Evolutionary conservation across 352 stramenopile genomes (phyloP), one percentile per base, ranked within the genome.

Genomic region (Globisporangium nagaii): DNA sequence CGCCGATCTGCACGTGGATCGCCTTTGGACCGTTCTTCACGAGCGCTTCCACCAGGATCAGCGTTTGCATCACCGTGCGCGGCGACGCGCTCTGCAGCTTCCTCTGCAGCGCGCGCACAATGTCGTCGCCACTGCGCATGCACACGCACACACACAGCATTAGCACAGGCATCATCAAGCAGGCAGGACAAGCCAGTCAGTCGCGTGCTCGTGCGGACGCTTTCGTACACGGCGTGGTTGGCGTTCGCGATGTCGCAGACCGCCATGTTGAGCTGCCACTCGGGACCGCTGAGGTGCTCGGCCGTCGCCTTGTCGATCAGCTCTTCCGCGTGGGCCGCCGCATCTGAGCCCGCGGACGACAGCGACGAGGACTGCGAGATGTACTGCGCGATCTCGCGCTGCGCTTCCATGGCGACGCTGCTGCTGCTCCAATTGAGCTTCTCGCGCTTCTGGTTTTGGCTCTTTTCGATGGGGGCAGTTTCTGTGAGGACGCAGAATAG

Each of bases 221-320:
- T 9, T 24, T 59, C 73, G 54, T 65, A 84, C 73, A 81, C 45
- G 9, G 63, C 60, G 30, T 60, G 48, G 35, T 82, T 63, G 7
- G 69, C 69, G 59, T 89, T 92, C 13, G 68, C 75, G 11, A 72
- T 68, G 62, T 92, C 82, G 48, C 77, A 92, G 22, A 92, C 44
- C 12, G 68, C 72, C 61, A 90, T 75, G 51, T 92, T 92, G 30
- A 92, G 53, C 20, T 79, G 64, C 82, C 82, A 92, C 42, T 90
- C 78, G 15, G 82, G 76, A 0, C 63, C 73, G 12, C 49, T 43
- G 12, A 90, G 70, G 17, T 64, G 24, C 53, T 75, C 64, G 31
- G 69, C 73, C 39, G 79, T 90, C n/a, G 82, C 79, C 27, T 71
- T 69, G 27, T 70, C 61, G 47, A 92, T 64, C 42, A 92, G 62